Evolutionary conservation across 2,329 filamentous ascomycete genomes (phyloP).

Genomic region (Paraphoma sp.): DNA sequence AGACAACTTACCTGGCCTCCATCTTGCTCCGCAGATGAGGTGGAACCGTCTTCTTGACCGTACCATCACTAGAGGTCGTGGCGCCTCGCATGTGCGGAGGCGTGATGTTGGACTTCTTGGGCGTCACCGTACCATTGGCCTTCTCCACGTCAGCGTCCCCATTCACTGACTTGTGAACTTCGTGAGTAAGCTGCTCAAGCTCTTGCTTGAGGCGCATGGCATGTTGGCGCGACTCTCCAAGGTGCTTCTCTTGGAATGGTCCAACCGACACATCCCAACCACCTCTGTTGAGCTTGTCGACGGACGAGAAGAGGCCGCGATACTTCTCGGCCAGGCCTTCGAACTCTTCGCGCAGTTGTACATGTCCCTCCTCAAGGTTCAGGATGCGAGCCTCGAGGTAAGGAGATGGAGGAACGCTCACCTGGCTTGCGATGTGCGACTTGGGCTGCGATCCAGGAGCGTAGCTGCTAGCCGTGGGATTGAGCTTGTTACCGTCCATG

Average conservation of each 20-base stretch:
- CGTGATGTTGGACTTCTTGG: slow-evolving; percentile 8
- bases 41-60: slow-evolving; percentile 18
- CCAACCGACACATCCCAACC: slow-evolving; percentile 25
- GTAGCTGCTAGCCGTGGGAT: slow-evolving; percentile 19
- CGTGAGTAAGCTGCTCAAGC: slow-evolving; percentile 21
- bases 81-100: slow-evolving; percentile 10
- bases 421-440: slow-evolving; percentile 13
- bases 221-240: slow-evolving; percentile 14
- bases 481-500: slow-evolving; percentile 7
- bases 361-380: slow-evolving; percentile 23
- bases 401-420: slow-evolving; percentile 15
- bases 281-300: slow-evolving; percentile 28
- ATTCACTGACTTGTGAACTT: slow-evolving; percentile 10
- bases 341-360: slow-evolving; percentile 19
- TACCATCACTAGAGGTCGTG: slow-evolving; percentile 6
- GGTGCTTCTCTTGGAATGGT: slow-evolving; percentile 13
- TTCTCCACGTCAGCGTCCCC: slow-evolving; percentile 14
- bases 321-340: slow-evolving; percentile 18
- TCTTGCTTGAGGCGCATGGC: slow-evolving; percentile 19
- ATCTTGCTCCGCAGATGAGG: slow-evolving; percentile 18
- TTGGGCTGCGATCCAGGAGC: slow-evolving; percentile 7
- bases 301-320: slow-evolving; percentile 21
- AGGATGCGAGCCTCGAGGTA: slow-evolving; percentile 26
- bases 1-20: slow-evolving; percentile 6
- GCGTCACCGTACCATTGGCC: slow-evolving; percentile 6